Conservation (phyloP, 768 basidiomycete species). For the Tricholoma terreum region DNA sequence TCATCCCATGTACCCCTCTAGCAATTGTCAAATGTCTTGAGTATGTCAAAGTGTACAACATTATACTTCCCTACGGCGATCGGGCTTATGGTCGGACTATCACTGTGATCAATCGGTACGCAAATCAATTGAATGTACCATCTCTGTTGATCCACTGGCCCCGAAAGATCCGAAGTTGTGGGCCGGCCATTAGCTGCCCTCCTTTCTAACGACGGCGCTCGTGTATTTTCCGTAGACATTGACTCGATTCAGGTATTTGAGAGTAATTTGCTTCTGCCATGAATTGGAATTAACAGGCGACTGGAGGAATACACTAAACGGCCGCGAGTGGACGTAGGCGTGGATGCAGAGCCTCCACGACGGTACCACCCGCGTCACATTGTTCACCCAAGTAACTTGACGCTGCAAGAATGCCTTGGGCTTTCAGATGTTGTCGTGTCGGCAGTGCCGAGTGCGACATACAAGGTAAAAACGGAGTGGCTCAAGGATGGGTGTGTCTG, state of each 20-base stretch:
- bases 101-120: slow-evolving; percentile 89
- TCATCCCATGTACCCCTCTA: slow-evolving; percentile 95
- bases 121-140: slow-evolving; percentile 3
- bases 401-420: slow-evolving; percentile 76
- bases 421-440: slow-evolving; percentile 92
- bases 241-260: slow-evolving; percentile 79
- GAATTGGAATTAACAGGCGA: background rate
- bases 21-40: slow-evolving; percentile 97
- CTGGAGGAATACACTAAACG: slow-evolving; percentile 88
- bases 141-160: background rate
- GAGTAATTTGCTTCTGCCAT: background rate
- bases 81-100: slow-evolving; percentile 91
- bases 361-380: slow-evolving; percentile 84
- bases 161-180: slow-evolving; percentile 88
- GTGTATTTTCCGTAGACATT: slow-evolving; percentile 93
- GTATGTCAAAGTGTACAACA: slow-evolving; percentile 89
- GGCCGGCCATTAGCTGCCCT: slow-evolving; percentile 95
- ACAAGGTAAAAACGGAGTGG: slow-evolving; percentile 86
- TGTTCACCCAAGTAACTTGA: slow-evolving; percentile 63
- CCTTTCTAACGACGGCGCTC: slow-evolving; percentile 93
- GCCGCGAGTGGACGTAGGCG: slow-evolving; percentile 44
- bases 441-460: slow-evolving; percentile 81
- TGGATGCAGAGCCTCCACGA: slow-evolving; percentile 34
- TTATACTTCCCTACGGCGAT: slow-evolving; percentile 88
- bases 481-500: slow-evolving; percentile 94